Conservation (phyloP, 148 eudicot species). For the Chenopodium suecicum region DNA sequence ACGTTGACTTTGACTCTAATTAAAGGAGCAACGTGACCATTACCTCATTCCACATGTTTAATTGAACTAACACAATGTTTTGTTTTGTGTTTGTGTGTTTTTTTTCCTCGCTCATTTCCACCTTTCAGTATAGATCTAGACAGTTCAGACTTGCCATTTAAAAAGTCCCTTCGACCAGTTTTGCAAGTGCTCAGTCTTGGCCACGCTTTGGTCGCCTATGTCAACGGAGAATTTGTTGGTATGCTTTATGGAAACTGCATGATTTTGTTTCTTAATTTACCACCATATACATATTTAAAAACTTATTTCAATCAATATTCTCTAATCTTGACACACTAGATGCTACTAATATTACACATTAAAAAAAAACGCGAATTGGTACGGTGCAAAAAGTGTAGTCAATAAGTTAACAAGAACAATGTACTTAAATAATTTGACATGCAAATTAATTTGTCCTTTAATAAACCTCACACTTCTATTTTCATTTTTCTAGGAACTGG, state of each 20-base stretch:
- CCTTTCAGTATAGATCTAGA: slow-evolving; percentile 56
- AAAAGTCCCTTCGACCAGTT: slow-evolving; percentile 57
- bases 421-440: too few relatives aligned
- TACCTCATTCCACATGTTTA: background rate
- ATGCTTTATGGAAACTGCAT: background rate
- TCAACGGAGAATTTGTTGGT: slow-evolving; percentile 78
- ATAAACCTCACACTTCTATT: background rate
- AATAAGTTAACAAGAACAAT: too few relatives aligned
- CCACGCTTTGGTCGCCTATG: slow-evolving; percentile 68
- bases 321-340: background rate
- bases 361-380: too few relatives aligned
- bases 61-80: background rate
- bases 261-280: background rate
- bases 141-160: slow-evolving; percentile 57
- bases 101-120: background rate
- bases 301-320: too few relatives aligned
- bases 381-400: too few relatives aligned
- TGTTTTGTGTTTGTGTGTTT: background rate
- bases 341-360: too few relatives aligned
- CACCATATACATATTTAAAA: background rate
- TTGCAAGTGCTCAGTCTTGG: slow-evolving; percentile 71
- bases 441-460: background rate
- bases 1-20: background rate
- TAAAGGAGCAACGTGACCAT: background rate
- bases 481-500: slow-evolving; percentile 24